Conservation (phyloP, 805 yeast genomes). For the Candida hungchunana region DNA sequence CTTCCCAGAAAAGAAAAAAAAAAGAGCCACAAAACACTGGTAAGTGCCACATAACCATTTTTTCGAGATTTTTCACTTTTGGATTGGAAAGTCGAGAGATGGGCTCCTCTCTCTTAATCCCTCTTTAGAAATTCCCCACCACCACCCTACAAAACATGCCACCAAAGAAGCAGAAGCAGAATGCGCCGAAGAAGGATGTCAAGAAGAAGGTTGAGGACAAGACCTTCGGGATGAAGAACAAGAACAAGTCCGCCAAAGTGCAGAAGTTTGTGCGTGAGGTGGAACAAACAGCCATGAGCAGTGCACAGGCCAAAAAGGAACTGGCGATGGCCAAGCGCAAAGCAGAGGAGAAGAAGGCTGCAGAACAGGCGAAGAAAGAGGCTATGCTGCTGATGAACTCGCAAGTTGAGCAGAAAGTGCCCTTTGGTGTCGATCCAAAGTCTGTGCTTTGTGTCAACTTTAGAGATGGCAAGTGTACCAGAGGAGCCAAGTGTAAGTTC, state of each 20-base stretch:
- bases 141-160: conserved; percentile 70
- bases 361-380: conserved; percentile 84
- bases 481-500: conserved; percentile 83
- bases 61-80: too few relatives aligned
- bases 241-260: conserved; percentile 89
- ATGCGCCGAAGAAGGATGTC: conserved; percentile 45
- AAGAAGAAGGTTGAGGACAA: conserved; percentile 78
- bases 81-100: too few relatives aligned
- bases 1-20: too few relatives aligned
- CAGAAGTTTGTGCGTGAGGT: conserved; percentile 70
- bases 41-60: too few relatives aligned
- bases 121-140: too few relatives aligned
- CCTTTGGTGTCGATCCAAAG: conserved; percentile 97
- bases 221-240: conserved; percentile 94
- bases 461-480: conserved; percentile 81
- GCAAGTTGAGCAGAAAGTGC: conserved; percentile 76
- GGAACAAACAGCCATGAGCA: conserved; percentile 49
- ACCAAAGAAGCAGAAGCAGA: conserved; percentile 66
- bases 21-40: too few relatives aligned
- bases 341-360: conserved; percentile 81
- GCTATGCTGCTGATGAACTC: conserved; percentile 73
- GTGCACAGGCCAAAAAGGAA: conserved; percentile 57
- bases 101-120: too few relatives aligned
- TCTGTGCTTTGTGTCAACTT: conserved; percentile 86
- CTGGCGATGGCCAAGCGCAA: conserved; percentile 70